phyloP scores from a whole-genome alignment of 805 yeast genomes.

The Wickerhamiella dianesei region DNA sequence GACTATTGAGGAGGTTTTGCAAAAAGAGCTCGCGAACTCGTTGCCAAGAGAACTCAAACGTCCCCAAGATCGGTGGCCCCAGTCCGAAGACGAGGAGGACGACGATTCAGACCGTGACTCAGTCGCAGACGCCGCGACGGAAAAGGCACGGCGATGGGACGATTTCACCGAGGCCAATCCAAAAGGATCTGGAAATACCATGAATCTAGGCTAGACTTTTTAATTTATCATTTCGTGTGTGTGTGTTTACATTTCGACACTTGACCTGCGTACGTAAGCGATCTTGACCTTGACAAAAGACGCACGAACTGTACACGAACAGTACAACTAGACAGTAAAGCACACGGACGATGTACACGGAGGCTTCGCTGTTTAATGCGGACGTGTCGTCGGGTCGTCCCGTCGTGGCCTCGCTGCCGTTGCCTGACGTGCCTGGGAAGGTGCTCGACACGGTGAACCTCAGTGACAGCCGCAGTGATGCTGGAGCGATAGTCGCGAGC shows the following conservation, averaged over 20 bases:
- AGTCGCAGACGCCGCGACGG: constrained; percentile 49
- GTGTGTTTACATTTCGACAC: background rate
- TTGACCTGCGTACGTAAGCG: too few species aligned
- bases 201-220: constrained; percentile 39
- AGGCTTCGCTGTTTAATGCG: background rate
- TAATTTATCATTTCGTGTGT: background rate
- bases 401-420: background rate
- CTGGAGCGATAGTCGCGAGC: background rate
- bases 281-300: too few species aligned
- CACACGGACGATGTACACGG: constrained; percentile 1
- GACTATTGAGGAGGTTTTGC: constrained; percentile 84
- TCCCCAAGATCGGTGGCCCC: constrained; percentile 3
- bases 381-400: background rate
- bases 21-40: constrained; percentile 73
- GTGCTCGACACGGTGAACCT: too few species aligned
- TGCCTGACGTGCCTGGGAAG: background rate
- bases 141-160: constrained; percentile 80
- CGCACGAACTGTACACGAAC: too few species aligned
- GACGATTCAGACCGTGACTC: constrained; percentile 51
- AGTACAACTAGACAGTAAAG: too few species aligned
- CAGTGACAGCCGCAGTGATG: too few species aligned
- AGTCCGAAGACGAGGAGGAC: constrained; percentile 27
- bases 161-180: constrained; percentile 78
- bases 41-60: constrained; percentile 30
- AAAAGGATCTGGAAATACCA: constrained; percentile 82